A percentile compares a stretch with the other conserved stretches of the same genome.
phyloP scores from a whole-genome alignment of 495 filamentous ascomycete species.

The Lasiosphaeria hispida region DNA sequence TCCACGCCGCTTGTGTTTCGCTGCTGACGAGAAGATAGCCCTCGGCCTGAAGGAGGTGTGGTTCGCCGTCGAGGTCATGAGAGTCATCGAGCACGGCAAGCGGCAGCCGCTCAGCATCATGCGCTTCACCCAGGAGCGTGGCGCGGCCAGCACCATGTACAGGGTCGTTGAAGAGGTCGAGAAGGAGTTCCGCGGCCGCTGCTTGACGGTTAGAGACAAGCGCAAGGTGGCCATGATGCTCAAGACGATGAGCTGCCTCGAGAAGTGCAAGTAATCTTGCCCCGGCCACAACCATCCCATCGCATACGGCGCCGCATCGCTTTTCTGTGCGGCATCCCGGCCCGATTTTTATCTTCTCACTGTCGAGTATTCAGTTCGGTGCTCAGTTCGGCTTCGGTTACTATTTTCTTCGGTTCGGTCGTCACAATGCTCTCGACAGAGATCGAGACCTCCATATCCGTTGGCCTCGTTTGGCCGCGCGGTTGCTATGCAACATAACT shows the following conservation, averaged over 20 bases:
- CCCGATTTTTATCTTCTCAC: too few relatives aligned
- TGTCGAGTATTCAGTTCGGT: too few relatives aligned
- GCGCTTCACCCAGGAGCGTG: constrained; percentile 81
- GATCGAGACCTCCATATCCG: too few relatives aligned
- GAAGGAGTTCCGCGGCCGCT: constrained; percentile 54
- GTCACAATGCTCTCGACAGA: too few relatives aligned
- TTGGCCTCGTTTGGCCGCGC: too few relatives aligned
- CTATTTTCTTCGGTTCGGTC: too few relatives aligned
- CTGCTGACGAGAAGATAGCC: constrained; percentile 24
- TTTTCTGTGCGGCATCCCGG: too few relatives aligned
- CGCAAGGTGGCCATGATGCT: constrained; percentile 66
- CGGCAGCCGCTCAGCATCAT: constrained; percentile 67
- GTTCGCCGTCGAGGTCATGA: constrained; percentile 81
- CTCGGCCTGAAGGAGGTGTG: constrained; percentile 73
- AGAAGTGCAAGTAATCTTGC: constrained; percentile 2
- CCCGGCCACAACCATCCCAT: too few relatives aligned
- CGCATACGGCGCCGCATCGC: too few relatives aligned
- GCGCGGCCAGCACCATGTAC: constrained; percentile 81
- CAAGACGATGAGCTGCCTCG: constrained; percentile 49
- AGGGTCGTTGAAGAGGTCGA: constrained; percentile 74
- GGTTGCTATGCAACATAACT: too few relatives aligned
- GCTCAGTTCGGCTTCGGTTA: too few relatives aligned
- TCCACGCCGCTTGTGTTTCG: too few relatives aligned
- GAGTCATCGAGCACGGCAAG: constrained; percentile 75
- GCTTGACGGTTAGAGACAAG: constrained; percentile 68